phyloP scores from a whole-genome alignment of 176 grass and related monocot species.

The Alloteropsis semialata region DNA sequence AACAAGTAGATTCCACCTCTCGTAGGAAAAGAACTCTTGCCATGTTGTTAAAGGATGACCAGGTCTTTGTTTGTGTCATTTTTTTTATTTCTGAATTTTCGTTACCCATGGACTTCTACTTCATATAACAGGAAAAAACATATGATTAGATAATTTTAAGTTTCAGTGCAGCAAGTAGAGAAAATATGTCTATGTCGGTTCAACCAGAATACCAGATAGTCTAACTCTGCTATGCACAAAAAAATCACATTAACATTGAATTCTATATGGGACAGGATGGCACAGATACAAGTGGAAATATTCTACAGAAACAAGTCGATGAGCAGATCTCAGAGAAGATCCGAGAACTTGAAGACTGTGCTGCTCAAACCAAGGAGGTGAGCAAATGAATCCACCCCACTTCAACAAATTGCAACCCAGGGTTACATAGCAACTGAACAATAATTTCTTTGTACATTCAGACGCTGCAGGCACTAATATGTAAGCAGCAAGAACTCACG shows the following conservation, averaged over 20 bases:
- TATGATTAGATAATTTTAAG: not conserved
- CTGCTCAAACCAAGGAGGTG: conserved; percentile 62
- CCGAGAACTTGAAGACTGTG: conserved; percentile 58
- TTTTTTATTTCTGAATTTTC: not conserved
- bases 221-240: not conserved
- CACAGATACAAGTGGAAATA: conserved; percentile 24
- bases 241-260: not conserved
- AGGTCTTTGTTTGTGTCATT: conserved; percentile 27
- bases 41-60: conserved; percentile 46
- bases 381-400: conserved; percentile 1
- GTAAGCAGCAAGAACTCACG: conserved; percentile 65
- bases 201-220: not conserved
- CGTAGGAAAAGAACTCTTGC: conserved; percentile 38
- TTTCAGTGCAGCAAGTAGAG: not conserved
- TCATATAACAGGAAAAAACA: not conserved
- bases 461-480: conserved; percentile 56
- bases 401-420: conserved; percentile 29
- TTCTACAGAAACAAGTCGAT: not conserved
- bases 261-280: conserved; percentile 36
- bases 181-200: not conserved
- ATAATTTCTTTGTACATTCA: conserved; percentile 27
- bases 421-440: not conserved
- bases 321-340: conserved; percentile 50
- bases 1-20: conserved; percentile 27
- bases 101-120: conserved; percentile 9